Evolutionary conservation across 148 eudicot genomes (phyloP).

Genomic region (Heliosperma pusillum): DNA sequence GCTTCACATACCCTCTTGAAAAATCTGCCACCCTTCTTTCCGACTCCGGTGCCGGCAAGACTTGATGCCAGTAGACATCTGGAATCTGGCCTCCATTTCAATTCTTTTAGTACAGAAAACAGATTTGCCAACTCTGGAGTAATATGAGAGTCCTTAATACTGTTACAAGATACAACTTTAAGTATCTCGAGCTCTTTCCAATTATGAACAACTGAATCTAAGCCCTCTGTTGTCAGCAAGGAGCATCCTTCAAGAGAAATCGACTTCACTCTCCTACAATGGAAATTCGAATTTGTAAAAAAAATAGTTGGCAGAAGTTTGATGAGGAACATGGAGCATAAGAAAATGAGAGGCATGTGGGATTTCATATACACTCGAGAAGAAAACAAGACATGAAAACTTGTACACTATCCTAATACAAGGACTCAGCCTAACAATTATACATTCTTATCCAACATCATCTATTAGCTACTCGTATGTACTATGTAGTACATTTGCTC

Average conservation of each 20-base stretch:
- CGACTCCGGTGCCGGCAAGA: conserved; percentile 75
- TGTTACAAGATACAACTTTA: conserved; percentile 83
- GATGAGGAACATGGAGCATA: background rate
- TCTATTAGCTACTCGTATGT: background rate
- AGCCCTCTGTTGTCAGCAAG: conserved; percentile 63
- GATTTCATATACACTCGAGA: background rate
- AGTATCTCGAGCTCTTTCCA: conserved; percentile 77
- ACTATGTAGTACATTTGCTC: background rate
- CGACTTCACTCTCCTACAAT: conserved; percentile 59
- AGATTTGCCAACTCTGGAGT: conserved; percentile 70
- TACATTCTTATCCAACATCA: background rate
- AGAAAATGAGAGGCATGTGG: background rate
- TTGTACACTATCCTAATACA: background rate
- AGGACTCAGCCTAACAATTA: background rate
- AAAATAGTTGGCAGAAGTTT: background rate
- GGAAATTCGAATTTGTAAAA: conserved; percentile 7
- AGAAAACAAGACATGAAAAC: background rate
- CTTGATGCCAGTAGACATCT: conserved; percentile 62
- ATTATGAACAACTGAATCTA: conserved; percentile 68
- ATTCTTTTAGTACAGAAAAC: conserved; percentile 74
- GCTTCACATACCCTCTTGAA: conserved; percentile 56
- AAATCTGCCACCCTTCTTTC: conserved; percentile 82
- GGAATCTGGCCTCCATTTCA: conserved; percentile 95
- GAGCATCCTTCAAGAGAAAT: conserved; percentile 90
- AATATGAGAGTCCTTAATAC: conserved; percentile 69